phyloP scores from a whole-genome alignment of 2,329 filamentous ascomycete species.

The Akanthomyces uredinophilus region DNA sequence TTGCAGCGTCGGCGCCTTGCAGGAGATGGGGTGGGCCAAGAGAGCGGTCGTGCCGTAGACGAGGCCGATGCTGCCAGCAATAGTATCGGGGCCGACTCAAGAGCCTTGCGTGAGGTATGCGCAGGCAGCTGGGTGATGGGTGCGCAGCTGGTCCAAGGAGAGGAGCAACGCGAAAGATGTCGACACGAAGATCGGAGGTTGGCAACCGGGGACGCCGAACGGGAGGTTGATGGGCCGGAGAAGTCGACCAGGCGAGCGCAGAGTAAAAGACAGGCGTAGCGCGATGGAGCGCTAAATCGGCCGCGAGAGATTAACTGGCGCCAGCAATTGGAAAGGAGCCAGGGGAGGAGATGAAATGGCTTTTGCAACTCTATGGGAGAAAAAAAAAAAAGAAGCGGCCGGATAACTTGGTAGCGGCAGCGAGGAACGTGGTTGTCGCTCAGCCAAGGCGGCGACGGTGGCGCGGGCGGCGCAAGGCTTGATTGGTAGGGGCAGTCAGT shows the following conservation, averaged over 20 bases:
- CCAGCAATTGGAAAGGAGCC: neutral
- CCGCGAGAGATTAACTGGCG: neutral
- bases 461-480: slow-evolving; percentile 11
- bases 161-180: neutral
- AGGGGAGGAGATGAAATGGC: neutral
- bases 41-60: neutral
- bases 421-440: neutral
- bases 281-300: neutral
- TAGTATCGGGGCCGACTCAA: neutral
- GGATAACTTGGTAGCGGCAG: neutral
- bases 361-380: neutral
- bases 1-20: slow-evolving; percentile 4
- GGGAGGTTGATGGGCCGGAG: neutral
- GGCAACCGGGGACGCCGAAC: slow-evolving; percentile 3
- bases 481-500: neutral
- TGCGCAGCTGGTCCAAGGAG: neutral
- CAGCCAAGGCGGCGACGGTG: slow-evolving; percentile 10
- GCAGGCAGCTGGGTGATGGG: neutral
- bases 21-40: slow-evolving; percentile 7
- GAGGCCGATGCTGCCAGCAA: neutral
- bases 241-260: neutral
- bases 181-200: neutral
- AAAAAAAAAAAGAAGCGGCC: neutral
- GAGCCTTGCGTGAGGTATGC: neutral
- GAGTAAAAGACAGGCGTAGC: neutral